Percentiles rank a stretch among this genome's conserved stretches.
Evolutionary conservation across 2,329 filamentous ascomycete genomes (phyloP).

Genomic region (Leptographium procerum): DNA sequence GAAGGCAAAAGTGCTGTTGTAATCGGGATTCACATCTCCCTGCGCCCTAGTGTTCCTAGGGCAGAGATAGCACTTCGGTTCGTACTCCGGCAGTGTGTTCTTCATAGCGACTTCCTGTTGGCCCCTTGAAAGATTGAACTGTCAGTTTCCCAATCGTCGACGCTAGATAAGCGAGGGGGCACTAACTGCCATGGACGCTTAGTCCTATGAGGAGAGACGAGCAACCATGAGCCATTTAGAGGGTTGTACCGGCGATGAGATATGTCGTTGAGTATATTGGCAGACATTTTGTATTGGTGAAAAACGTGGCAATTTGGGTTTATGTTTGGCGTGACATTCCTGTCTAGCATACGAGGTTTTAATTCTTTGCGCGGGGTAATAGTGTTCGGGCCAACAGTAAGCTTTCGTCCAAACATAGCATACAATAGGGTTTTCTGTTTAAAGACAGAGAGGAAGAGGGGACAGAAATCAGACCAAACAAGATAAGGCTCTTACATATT

Average conservation of each 20-base stretch:
- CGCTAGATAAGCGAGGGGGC: not conserved
- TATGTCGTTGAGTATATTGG: constrained; percentile 81
- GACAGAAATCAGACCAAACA: too few relatives aligned
- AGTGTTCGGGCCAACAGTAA: too few relatives aligned
- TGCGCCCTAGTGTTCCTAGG: constrained; percentile 82
- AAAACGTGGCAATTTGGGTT: too few relatives aligned
- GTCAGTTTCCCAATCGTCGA: not conserved
- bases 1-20: constrained; percentile 81
- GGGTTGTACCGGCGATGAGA: constrained; percentile 92
- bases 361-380: too few relatives aligned
- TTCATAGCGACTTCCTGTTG: constrained; percentile 64
- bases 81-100: constrained; percentile 65
- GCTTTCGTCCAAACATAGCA: too few relatives aligned
- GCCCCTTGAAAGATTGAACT: constrained; percentile 41
- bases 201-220: constrained; percentile 91
- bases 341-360: too few relatives aligned
- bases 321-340: too few relatives aligned
- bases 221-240: constrained; percentile 77
- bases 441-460: too few relatives aligned
- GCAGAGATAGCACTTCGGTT: constrained; percentile 86
- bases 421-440: too few relatives aligned
- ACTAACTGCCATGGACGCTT: constrained; percentile 97
- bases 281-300: constrained; percentile 42
- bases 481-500: too few relatives aligned
- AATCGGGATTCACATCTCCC: constrained; percentile 77